These are phyloP conservation scores for Colletotrichum acutatum DNA, from an alignment of 2,329 filamentous ascomycete species.

Conservation along the genomic window DNA sequence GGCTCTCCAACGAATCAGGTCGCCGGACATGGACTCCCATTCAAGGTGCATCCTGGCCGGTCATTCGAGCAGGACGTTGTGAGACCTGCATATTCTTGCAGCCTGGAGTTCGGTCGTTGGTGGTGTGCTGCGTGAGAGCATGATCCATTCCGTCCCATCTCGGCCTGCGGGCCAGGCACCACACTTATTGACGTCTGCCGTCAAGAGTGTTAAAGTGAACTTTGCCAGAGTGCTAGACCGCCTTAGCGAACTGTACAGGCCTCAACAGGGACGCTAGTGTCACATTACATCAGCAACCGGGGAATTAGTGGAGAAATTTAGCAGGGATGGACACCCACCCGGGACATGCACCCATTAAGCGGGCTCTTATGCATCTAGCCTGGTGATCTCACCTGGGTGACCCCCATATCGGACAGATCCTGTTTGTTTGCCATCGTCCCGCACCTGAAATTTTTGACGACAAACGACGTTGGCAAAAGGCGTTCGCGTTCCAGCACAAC, in stretches of 20 bases:
- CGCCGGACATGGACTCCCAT: background rate
- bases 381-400: slow-evolving; percentile 30
- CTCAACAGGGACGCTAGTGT: slow-evolving; percentile 13
- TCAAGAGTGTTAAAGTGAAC: slow-evolving; percentile 19
- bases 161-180: slow-evolving; percentile 23
- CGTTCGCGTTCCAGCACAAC: background rate
- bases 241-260: slow-evolving; percentile 18
- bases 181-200: slow-evolving; percentile 23
- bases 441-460: slow-evolving; percentile 26
- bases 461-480: background rate
- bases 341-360: slow-evolving; percentile 31
- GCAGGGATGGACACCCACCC: slow-evolving; percentile 28
- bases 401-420: slow-evolving; percentile 31
- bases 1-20: slow-evolving; percentile 13
- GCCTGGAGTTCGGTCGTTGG: slow-evolving; percentile 3
- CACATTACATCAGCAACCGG: slow-evolving; percentile 33
- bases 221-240: background rate
- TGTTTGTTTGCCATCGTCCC: slow-evolving; percentile 24
- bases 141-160: slow-evolving; percentile 32
- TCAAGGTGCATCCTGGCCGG: slow-evolving; percentile 14
- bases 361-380: slow-evolving; percentile 36
- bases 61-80: slow-evolving; percentile 27
- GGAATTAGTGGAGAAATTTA: background rate
- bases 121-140: slow-evolving; percentile 29
- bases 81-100: slow-evolving; percentile 32